Conservation (phyloP, 345 rosid species). For the Eucalyptus pauciflora region DNA sequence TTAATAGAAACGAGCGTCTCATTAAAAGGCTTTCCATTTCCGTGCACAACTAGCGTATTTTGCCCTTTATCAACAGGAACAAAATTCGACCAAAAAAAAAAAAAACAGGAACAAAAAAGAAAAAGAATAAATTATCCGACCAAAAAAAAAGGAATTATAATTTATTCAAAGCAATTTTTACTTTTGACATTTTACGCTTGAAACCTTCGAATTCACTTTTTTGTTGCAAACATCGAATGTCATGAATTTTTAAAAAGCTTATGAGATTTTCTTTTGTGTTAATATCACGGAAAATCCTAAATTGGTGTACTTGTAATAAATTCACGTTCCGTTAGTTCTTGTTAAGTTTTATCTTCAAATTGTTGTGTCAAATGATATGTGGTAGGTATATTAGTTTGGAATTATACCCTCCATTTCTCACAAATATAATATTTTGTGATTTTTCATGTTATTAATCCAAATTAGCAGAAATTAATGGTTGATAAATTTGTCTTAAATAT, state of each 20-base stretch:
- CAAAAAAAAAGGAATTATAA: background rate
- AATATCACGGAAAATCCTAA: no score
- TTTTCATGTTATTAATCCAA: no score
- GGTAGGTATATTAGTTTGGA: fast-evolving
- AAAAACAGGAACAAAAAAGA: background rate
- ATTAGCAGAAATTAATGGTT: no score
- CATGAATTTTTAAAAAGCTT: background rate
- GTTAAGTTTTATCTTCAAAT: no score
- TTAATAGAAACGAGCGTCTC: no score
- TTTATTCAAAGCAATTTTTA: background rate
- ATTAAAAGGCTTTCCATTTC: no score
- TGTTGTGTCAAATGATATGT: background rate
- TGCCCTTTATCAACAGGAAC: background rate
- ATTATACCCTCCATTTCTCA: no score
- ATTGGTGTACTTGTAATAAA: no score
- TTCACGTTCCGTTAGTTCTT: fast-evolving
- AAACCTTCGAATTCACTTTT: background rate
- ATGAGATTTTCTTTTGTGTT: background rate
- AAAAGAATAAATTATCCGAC: background rate
- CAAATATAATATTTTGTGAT: no score
- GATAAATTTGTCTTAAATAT: no score
- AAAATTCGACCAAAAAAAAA: background rate
- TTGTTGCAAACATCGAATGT: background rate
- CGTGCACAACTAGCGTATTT: background rate
- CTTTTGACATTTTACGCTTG: background rate